Evolutionary conservation across 176 grass and related monocot genomes (phyloP), one percentile per base, ranked within the genome.

Genomic region (Eleusine coracana): DNA sequence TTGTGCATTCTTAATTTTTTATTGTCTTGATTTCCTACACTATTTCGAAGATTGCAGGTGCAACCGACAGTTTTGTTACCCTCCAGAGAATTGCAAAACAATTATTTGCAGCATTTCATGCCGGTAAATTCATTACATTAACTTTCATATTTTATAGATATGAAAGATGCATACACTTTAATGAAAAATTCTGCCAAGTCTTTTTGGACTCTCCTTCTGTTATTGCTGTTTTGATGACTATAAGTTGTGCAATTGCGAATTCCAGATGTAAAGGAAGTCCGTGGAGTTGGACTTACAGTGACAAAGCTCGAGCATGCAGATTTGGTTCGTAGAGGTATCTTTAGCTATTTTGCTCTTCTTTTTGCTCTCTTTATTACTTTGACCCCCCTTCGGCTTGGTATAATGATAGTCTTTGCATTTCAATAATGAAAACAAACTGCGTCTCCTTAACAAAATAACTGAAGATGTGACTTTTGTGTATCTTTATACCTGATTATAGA

Each of bases 251-350:
- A 65, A 78, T 79, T 8, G 42, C 21, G 75, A 14, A 74, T 78
- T 79, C 23, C 70, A 98, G 95, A 95, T 89, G 90, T 93, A 68
- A 98, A 93, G 87, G 92, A 98, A 95, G 90, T 98, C 81, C 84
- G 95, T 52, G 95, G 95, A 78, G 82, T 98, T 85, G 95, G 95
- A 18, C 85, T 98, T 78, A 85, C 92, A 78, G 55, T 97, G 79
- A 89, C 95, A 81, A 90, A 81, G 74, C 95, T 97, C 80, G 92
- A 94, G 67, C 83, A 74, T 83, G 81, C 76, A 77, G 89, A 89
- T 63, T 70, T 86, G 44, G 62, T 5, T 51, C 79, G 70, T 42
- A 86, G 85, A 90, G 93, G 93, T 95, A 92, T 63, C 25, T 81
- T 84, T 59, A 54, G 67, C 70, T 61, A 21, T 56, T 80, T 27